Percentiles rank a stretch among this genome's conserved stretches.
phyloP scores from a whole-genome alignment of 2,329 filamentous ascomycete genomes.

The Shiraia bambusicola region DNA sequence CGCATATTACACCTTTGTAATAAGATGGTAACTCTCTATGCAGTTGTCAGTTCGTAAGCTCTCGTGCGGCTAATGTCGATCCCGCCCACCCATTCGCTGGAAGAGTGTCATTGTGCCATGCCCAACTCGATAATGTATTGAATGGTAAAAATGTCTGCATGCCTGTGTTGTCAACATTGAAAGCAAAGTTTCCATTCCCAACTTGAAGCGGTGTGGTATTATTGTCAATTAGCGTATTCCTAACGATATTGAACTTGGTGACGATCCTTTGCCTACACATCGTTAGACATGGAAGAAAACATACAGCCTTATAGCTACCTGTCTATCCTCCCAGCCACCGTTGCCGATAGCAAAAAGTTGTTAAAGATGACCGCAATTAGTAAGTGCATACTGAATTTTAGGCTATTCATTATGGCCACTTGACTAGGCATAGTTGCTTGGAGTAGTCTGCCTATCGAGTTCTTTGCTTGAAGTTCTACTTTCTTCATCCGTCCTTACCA shows the following conservation, averaged over 20 bases:
- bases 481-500: no score
- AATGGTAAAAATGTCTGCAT: constrained; percentile 49
- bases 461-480: no score
- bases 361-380: no score
- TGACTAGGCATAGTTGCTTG: no score
- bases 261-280: constrained; percentile 15
- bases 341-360: no score
- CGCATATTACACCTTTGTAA: constrained; percentile 42
- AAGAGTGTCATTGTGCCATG: constrained; percentile 49
- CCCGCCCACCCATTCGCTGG: constrained; percentile 39
- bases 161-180: constrained; percentile 50
- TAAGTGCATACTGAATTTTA: no score
- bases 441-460: no score
- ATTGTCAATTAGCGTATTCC: constrained; percentile 31
- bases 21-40: constrained; percentile 23
- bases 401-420: no score
- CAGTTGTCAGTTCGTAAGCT: background rate
- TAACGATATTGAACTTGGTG: constrained; percentile 23
- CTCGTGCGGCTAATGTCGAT: constrained; percentile 15
- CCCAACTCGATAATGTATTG: constrained; percentile 46
- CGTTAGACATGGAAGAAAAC: background rate
- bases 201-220: constrained; percentile 54
- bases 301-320: no score
- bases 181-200: constrained; percentile 52
- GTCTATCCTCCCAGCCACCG: no score